Evolutionary conservation across 305 asterid species (phyloP), one percentile per base, ranked within the genome.

Genomic region (Ilex paraguariensis): DNA sequence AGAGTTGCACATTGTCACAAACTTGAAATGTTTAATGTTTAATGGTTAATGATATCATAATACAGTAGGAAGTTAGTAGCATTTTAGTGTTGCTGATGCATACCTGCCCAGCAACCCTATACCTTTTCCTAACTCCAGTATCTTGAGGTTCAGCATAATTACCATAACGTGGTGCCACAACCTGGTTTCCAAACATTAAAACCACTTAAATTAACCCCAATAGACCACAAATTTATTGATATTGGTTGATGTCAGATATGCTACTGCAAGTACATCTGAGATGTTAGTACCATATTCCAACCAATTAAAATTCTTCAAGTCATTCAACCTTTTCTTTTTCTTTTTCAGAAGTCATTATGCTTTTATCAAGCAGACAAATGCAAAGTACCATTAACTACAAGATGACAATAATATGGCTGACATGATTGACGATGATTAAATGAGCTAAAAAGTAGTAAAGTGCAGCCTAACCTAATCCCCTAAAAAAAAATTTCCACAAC

Each of bases 51-150:
- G 42, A 36, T 4, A 36, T 36, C 42, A 36, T 36, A 36, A 36
- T 8, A 36, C 42, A 36, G 42, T 36, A 36, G 42, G 42, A 36
- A 36, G 9, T 3, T 4, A 36, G 42, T 36, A 4, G 9, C 42
- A 36, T 36, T 36, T 36, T 4, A 36, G 42, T 36, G 42, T 5
- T 36, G 42, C 42, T 36, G 1, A 36, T 57, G 61, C 77, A 66
- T 73, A 93, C 99, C 95, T 87, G 97, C 61, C 95, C 96, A 72
- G 86, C 89, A 52, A 93, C 83, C 76, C 63, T 81, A 70, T 90
- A 93, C 69, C 69, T 73, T 80, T 72, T 93, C 77, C 90, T 72
- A 60, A 93, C 81, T 58, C 96, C 95, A 48, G 81, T 66, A 70
- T 86, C 73, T 66, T 80, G 88, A 72, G 95, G 88, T 73, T 87